Evolutionary conservation across 495 filamentous ascomycete species (phyloP), one percentile per base, ranked within the genome.

Genomic region (Aspergillus olivimuriae): DNA sequence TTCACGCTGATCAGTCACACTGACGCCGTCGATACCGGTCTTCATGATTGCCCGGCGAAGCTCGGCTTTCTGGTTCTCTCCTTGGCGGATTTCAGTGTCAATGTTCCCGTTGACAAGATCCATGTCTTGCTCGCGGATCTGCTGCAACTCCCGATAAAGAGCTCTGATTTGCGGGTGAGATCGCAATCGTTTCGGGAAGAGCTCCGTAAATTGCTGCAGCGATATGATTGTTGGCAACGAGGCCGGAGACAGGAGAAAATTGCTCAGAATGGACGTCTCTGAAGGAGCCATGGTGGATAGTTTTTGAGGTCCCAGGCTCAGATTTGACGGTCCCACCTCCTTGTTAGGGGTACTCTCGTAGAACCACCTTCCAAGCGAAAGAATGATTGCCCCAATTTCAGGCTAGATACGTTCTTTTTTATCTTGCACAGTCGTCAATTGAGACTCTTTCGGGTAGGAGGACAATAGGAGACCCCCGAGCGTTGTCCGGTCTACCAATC

Each of bases 121-220:
- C 47, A 84, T 76, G 31, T 85, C 69, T 33, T 80, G 73, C 44
- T 82, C 78, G 14, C 88, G 76, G 46, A 83, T 74, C 35, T 79
- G 73, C 51, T 90, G 83, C 10, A 94, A 69, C 61, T 91, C 85
- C 9, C 83, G 77, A 53, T 92, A 95, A n/a, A 95, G 68, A 3
- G 72, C 68, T 44, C 76, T 76, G 44, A 94, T 76, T 46, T 86
- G 82, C 0, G 87, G 82, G 32, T 86, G 84, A 24, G 73, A 68
- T 41, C 81, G 84, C 44, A 83, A 70, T 4, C 77, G 63, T 34
- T 72, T 77, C 2, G 89, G 88, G 48, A 95, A 92, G 28, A 92
- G 68, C 20, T 81, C 74, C 21, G 77, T 79, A 67, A 94, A 94
- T 48, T 87, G 76, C 39, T 80, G 69, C 20, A 91, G 66, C 11